These are phyloP conservation scores for Withania somnifera DNA, from an alignment of 305 asterid species.

Conservation along the genomic window DNA sequence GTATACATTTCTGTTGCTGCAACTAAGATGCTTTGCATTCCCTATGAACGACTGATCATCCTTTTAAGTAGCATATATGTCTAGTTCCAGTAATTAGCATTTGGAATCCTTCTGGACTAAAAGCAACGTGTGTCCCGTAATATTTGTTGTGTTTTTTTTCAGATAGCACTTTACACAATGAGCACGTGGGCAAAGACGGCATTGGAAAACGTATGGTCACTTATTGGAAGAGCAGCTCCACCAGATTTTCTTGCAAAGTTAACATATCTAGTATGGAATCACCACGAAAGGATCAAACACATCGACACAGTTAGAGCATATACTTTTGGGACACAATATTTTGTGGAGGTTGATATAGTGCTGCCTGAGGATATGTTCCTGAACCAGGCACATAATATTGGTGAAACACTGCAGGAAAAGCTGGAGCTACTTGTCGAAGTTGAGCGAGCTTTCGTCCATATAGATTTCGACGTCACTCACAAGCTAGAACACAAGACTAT, in stretches of 20 bases:
- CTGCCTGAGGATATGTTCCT: slow-evolving; percentile 24
- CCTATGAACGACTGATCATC: neutral
- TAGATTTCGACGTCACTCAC: slow-evolving; percentile 25
- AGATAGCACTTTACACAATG: slow-evolving; percentile 85
- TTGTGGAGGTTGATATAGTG: slow-evolving; percentile 31
- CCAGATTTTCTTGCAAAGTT: slow-evolving; percentile 75
- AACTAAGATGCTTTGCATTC: neutral
- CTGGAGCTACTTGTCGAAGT: slow-evolving; percentile 24
- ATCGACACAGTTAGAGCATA: slow-evolving; percentile 30
- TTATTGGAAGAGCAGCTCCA: slow-evolving; percentile 86
- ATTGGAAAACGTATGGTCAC: slow-evolving; percentile 62
- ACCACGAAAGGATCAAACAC: slow-evolving; percentile 26
- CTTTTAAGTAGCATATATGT: too few relatives aligned
- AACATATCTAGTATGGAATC: slow-evolving; percentile 84
- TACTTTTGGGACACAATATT: slow-evolving; percentile 26
- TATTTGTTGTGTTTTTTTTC: neutral
- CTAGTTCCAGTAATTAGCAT: too few relatives aligned
- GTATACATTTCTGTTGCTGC: neutral
- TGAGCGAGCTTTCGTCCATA: slow-evolving; percentile 28
- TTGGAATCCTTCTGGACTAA: neutral
- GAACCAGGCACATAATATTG: slow-evolving; percentile 26
- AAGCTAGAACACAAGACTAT: slow-evolving; percentile 15
- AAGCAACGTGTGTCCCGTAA: neutral
- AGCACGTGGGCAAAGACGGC: slow-evolving; percentile 85
- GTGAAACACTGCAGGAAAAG: slow-evolving; percentile 26